Conservation (phyloP, 306 rosid species). For the Cyclanthera cordifolia region DNA sequence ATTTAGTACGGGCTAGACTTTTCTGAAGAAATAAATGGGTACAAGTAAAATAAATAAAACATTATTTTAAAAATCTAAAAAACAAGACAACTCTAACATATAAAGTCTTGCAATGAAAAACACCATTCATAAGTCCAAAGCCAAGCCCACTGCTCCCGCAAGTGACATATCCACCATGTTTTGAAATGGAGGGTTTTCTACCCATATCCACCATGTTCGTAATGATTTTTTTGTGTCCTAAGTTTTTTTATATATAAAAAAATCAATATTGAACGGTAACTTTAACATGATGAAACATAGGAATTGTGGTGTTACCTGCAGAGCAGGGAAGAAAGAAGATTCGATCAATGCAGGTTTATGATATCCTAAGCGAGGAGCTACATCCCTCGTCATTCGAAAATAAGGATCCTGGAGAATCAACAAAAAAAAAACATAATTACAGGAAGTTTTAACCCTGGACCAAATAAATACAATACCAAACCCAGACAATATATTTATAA, state of each 20-base stretch:
- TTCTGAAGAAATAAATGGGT: too few relatives aligned
- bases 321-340: constrained; percentile 77
- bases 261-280: background rate
- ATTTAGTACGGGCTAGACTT: too few relatives aligned
- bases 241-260: too few relatives aligned
- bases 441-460: background rate
- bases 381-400: constrained; percentile 95
- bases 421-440: constrained; percentile 10
- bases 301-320: constrained; percentile 46
- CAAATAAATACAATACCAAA: background rate
- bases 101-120: too few relatives aligned
- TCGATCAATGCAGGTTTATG: constrained; percentile 87
- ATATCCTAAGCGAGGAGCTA: constrained; percentile 75
- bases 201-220: background rate
- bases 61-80: too few relatives aligned
- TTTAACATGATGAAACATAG: constrained; percentile 8
- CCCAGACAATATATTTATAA: background rate
- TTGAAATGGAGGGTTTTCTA: too few relatives aligned
- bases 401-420: constrained; percentile 68
- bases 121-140: background rate
- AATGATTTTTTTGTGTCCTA: background rate
- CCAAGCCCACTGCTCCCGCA: background rate
- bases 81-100: too few relatives aligned
- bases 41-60: too few relatives aligned
- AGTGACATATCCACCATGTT: background rate